A percentile compares a stretch with the other conserved stretches of the same genome.
phyloP scores from a whole-genome alignment of 2,329 filamentous ascomycete species.

The Thermoascus crustaceus region DNA sequence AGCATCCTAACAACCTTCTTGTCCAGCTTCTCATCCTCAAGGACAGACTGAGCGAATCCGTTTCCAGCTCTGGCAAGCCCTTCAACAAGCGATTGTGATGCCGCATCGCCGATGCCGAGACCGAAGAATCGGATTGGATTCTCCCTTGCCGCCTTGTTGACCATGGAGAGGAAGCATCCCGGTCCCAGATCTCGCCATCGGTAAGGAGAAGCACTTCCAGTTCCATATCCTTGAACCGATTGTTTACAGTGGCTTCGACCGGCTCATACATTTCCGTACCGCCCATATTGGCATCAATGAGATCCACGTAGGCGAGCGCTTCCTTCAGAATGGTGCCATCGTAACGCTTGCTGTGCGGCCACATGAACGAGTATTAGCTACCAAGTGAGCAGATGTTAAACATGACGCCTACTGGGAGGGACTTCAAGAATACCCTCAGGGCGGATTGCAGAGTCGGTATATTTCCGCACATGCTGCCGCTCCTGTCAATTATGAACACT shows the following conservation, averaged over 20 bases:
- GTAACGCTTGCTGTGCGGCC: constrained; percentile 41
- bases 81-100: constrained; percentile 51
- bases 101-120: constrained; percentile 45
- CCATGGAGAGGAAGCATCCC: constrained; percentile 41
- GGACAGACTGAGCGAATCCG: constrained; percentile 56
- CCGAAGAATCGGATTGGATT: constrained; percentile 48
- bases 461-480: constrained; percentile 50
- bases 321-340: constrained; percentile 36
- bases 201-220: constrained; percentile 50
- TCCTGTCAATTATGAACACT: constrained; percentile 65
- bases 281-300: constrained; percentile 41
- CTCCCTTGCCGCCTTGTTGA: constrained; percentile 37
- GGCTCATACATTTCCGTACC: constrained; percentile 48
- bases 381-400: constrained; percentile 56
- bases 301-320: constrained; percentile 37
- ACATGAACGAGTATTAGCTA: constrained; percentile 38
- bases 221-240: constrained; percentile 38
- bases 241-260: constrained; percentile 39
- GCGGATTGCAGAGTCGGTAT: constrained; percentile 43
- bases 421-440: constrained; percentile 51
- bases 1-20: constrained; percentile 65
- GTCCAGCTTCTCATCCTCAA: constrained; percentile 57
- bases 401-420: constrained; percentile 46
- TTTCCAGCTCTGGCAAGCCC: constrained; percentile 51
- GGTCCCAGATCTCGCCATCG: constrained; percentile 48